A percentile compares a stretch with the other conserved stretches of the same genome.
These are phyloP conservation scores for Juncus inflexus DNA, from an alignment of 176 grass and related monocot species.

Conservation along the genomic window DNA sequence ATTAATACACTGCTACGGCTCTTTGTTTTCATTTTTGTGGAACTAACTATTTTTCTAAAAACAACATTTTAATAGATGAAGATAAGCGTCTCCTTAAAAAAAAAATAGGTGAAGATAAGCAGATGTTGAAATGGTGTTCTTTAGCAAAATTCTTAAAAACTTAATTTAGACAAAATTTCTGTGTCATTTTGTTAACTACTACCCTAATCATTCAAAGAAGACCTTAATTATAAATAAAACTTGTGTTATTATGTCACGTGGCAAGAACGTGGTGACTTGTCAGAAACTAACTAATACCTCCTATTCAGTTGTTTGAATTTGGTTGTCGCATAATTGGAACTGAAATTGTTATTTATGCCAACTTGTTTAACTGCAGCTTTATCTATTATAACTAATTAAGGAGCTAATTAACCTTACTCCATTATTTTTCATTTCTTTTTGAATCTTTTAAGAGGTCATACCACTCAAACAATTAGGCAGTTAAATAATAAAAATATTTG, in stretches of 20 bases:
- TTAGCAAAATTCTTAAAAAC: neutral
- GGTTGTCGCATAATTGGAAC: constrained; percentile 25
- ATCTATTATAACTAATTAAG: constrained; percentile 1
- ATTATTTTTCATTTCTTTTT: too few species aligned
- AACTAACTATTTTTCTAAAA: too few species aligned
- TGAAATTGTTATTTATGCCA: constrained; percentile 18
- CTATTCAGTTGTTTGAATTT: constrained; percentile 24
- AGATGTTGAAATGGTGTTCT: neutral
- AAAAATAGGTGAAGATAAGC: too few species aligned
- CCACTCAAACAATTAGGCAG: too few species aligned
- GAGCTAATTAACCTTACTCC: too few species aligned
- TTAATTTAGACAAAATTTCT: neutral
- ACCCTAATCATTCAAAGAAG: constrained; percentile 19
- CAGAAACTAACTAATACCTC: constrained; percentile 20
- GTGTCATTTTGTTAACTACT: neutral
- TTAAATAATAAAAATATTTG: too few species aligned
- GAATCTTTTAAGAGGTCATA: too few species aligned
- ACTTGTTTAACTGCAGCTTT: constrained; percentile 17
- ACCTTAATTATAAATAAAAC: neutral
- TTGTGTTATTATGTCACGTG: constrained; percentile 22
- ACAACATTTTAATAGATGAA: too few species aligned
- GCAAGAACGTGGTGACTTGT: constrained; percentile 15
- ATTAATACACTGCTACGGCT: too few species aligned
- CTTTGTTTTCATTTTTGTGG: too few species aligned
- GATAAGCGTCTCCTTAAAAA: too few species aligned